Base-by-base conservation (phyloP, 2,329 filamentous ascomycete species). In the Cladosporium phlei region DNA sequence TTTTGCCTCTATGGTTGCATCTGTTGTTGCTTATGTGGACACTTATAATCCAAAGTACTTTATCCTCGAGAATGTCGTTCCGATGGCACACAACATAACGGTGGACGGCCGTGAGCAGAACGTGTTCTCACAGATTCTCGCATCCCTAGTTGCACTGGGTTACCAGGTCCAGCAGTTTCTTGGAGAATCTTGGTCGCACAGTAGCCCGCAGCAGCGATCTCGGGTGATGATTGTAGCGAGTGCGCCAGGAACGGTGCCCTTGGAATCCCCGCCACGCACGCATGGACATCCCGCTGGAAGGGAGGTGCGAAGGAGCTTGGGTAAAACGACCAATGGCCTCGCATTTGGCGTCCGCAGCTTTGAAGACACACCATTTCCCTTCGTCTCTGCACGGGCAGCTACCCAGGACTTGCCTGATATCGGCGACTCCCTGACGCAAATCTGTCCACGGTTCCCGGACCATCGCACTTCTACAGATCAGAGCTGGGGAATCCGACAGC, bases 1-100 rank as follows among this genome's bases (percentile, higher is more conserved):
- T 49, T 88, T 93, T 58, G 84, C 85, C 25, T 90, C 86, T 0
- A 77, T 93, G 22, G 77, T 93, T 0, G 86, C 85, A 0, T 85
- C 85, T 0, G 87, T 91, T 28, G 82, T 82, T 0, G 80, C 86
- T 0, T 87, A 77, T 49, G 71, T 91, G 2, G 87, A 94, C 52
- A 67, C 88, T 0, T 89, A 87, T 53, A 76, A 83, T 0, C 87
- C 88, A 0, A 73, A 78, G n/a, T 91, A 86, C 58, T 85, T 82
- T 0, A 54, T 91, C 0, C 72, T 94, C 0, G 88, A 94, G 62
- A 94, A 94, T 54, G 88, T 94, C 0, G 66, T 78, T 0, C 72
- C 69, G 0, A 87, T 91, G 67, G 75, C 85, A 0, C 42, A 48
- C 1, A 33, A 33, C 3, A 19, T 47, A 5, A 5, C 11, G 10